Evolutionary conservation across 139 green algal species (phyloP).

Genomic region (Closterium sp.): DNA sequence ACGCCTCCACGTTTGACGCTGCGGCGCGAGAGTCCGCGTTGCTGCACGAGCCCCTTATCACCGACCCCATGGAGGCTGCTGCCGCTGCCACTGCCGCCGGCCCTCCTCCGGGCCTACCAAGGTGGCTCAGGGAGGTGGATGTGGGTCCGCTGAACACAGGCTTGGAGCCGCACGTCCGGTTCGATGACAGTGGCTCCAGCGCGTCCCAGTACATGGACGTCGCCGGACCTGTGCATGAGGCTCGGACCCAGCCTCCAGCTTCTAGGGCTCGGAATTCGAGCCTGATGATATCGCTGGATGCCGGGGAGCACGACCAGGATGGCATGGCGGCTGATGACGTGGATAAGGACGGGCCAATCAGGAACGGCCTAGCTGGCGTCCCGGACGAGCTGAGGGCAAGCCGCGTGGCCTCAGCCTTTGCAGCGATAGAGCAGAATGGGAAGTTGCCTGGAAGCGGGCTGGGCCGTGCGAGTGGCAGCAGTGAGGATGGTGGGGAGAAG

Average conservation of each 20-base stretch:
- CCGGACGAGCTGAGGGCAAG: background rate
- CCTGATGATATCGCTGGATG: background rate
- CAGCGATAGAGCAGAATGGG: background rate
- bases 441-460: background rate
- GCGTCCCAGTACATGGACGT: background rate
- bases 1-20: background rate
- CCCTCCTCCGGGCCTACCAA: background rate
- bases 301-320: background rate
- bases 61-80: background rate
- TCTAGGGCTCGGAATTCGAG: background rate
- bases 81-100: no score
- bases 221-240: background rate
- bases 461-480: background rate
- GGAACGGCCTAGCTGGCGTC: background rate
- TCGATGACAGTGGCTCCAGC: background rate
- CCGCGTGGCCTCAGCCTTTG: background rate
- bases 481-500: no score
- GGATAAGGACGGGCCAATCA: background rate
- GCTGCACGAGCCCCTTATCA: background rate
- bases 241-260: background rate
- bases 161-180: background rate
- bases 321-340: background rate
- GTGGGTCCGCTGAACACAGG: background rate
- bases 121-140: background rate
- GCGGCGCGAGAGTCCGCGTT: background rate